Conservation (phyloP, 2,329 filamentous ascomycete species). For the Cryphonectria carpinicola region DNA sequence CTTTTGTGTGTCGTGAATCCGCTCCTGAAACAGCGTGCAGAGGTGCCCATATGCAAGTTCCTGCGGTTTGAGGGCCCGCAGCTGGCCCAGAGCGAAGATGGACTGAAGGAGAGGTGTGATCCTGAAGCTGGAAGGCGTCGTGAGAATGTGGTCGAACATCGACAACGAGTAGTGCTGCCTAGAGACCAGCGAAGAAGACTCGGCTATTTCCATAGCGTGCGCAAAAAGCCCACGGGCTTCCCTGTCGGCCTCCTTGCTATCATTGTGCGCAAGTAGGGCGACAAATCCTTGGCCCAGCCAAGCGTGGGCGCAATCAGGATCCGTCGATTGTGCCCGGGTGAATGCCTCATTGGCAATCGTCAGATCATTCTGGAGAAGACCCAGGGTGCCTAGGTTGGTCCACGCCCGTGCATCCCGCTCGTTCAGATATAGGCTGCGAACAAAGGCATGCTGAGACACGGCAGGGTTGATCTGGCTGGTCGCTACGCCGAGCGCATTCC, state of each 20-base stretch:
- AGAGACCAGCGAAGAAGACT: constrained; percentile 72
- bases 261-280: constrained; percentile 71
- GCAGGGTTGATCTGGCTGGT: constrained; percentile 84
- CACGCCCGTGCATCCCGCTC: constrained; percentile 83
- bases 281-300: constrained; percentile 94
- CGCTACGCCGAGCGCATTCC: constrained; percentile 92
- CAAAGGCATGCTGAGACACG: constrained; percentile 91
- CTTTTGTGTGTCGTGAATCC: constrained; percentile 68
- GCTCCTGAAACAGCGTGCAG: constrained; percentile 78
- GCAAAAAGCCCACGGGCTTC: constrained; percentile 79
- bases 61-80: constrained; percentile 70
- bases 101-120: constrained; percentile 77
- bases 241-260: constrained; percentile 65
- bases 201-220: constrained; percentile 91
- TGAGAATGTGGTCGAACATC: constrained; percentile 79
- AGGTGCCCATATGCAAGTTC: constrained; percentile 79
- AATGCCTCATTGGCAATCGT: constrained; percentile 90
- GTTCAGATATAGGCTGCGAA: constrained; percentile 89
- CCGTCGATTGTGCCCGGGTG: constrained; percentile 86
- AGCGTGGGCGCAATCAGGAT: constrained; percentile 89
- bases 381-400: constrained; percentile 89
- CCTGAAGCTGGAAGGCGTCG: constrained; percentile 54
- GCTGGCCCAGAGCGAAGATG: constrained; percentile 84
- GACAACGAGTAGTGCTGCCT: constrained; percentile 81
- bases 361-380: constrained; percentile 80